Conservation (phyloP, 352 stramenopile species). For the Globisporangium cylindrosporum region DNA sequence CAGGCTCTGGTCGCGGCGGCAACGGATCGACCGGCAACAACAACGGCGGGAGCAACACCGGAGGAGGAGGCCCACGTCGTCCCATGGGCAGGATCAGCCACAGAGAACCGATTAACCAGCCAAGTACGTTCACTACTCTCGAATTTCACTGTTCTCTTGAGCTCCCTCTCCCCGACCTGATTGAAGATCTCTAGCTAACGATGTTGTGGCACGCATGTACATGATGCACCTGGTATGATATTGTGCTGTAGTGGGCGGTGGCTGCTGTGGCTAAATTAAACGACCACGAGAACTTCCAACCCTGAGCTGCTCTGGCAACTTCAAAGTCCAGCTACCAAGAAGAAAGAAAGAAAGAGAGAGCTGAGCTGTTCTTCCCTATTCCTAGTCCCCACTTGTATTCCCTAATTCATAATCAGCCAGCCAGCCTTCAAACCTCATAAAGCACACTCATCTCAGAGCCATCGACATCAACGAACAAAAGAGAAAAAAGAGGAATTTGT, state of each 20-base stretch:
- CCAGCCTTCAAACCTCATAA: background rate
- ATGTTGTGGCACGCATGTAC: background rate
- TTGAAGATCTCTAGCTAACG: background rate
- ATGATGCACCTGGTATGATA: background rate
- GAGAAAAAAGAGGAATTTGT: slow-evolving; percentile 10
- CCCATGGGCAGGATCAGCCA: slow-evolving; percentile 61
- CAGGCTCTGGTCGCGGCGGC: slow-evolving; percentile 12
- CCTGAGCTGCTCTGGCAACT: background rate
- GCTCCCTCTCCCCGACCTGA: background rate
- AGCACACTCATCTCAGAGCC: background rate
- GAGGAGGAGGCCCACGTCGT: slow-evolving; percentile 29
- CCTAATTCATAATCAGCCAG: background rate
- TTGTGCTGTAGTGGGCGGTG: slow-evolving; percentile 38
- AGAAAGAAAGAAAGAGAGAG: background rate
- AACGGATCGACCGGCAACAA: background rate
- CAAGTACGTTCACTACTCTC: slow-evolving; percentile 30
- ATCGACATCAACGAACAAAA: background rate
- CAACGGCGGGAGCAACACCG: background rate
- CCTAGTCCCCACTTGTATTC: slow-evolving; percentile 1
- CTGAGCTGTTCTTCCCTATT: background rate
- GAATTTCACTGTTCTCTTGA: background rate
- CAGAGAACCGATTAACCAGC: slow-evolving; percentile 51
- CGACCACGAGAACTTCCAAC: background rate
- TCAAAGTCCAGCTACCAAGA: slow-evolving; percentile 21
- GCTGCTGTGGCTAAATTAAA: slow-evolving; percentile 51